Evolutionary conservation across 352 stramenopile species (phyloP).

Genomic region (Pythium myriotylum): DNA sequence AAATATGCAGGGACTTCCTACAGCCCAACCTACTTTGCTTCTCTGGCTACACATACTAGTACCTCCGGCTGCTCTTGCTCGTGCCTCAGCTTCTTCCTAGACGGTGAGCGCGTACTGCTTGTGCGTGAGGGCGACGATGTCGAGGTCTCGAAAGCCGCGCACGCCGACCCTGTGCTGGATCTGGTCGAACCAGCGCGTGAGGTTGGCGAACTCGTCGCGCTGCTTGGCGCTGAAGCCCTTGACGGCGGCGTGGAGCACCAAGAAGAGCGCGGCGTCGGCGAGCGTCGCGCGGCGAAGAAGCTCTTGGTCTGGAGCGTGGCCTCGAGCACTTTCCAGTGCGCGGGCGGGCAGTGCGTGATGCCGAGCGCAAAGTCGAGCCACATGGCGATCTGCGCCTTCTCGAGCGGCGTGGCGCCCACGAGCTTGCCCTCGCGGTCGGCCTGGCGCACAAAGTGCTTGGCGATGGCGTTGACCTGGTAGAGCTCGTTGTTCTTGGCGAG

Average conservation of each 20-base stretch:
- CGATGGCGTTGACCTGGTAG: constrained; percentile 74
- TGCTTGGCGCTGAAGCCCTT: constrained; percentile 39
- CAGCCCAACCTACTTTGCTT: no score
- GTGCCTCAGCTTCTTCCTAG: constrained; percentile 32
- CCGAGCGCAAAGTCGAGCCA: constrained; percentile 71
- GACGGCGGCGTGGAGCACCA: constrained; percentile 49
- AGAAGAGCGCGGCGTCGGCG: constrained; percentile 81
- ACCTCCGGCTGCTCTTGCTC: background rate
- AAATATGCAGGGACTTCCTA: no score
- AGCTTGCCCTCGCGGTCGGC: constrained; percentile 77
- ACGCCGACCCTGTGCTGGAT: constrained; percentile 84
- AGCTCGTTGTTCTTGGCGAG: constrained; percentile 74
- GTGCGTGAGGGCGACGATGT: constrained; percentile 54
- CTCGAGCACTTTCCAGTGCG: constrained; percentile 74
- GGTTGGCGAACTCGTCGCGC: constrained; percentile 50
- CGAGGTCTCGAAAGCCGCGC: constrained; percentile 75
- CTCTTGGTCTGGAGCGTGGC: constrained; percentile 52
- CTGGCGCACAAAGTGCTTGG: constrained; percentile 72
- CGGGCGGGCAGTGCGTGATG: constrained; percentile 44
- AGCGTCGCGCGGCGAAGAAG: constrained; percentile 76
- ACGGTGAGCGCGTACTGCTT: constrained; percentile 64
- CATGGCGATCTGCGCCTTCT: constrained; percentile 76
- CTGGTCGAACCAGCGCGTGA: constrained; percentile 88
- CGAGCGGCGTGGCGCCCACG: constrained; percentile 54
- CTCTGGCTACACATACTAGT: background rate